phyloP scores from a whole-genome alignment of 176 grass and related monocot genomes.

The Paspalum notatum region DNA sequence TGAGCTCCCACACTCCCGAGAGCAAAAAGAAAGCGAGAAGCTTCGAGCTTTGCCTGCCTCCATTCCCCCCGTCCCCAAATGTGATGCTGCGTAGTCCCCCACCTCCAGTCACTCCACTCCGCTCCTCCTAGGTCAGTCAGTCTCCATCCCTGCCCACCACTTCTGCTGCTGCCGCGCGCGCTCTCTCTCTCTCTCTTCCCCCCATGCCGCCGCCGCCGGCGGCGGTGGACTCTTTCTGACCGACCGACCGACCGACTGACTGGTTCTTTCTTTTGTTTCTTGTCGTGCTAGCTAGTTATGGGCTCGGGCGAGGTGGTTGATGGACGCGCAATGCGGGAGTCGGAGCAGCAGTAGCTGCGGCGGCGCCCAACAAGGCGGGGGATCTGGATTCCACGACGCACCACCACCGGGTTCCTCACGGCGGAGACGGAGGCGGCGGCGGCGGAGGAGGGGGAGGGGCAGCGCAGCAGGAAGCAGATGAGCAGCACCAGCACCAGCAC shows the following conservation, averaged over 20 bases:
- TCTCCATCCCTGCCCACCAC: conserved; percentile 43
- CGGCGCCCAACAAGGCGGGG: conserved; percentile 47
- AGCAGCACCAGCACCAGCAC: conserved; percentile 39
- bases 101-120: conserved; percentile 49
- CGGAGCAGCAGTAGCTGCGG: conserved; percentile 49
- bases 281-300: conserved; percentile 59
- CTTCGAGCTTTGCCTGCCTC: conserved; percentile 30
- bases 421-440: conserved; percentile 45
- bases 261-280: conserved; percentile 17
- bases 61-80: too few relatives aligned
- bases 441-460: conserved; percentile 5
- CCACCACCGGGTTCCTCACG: conserved; percentile 57
- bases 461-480: conserved; percentile 39
- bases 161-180: neutral
- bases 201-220: conserved; percentile 17
- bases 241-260: conserved; percentile 19
- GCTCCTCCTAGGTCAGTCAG: conserved; percentile 50
- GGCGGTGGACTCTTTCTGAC: neutral
- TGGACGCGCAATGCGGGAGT: conserved; percentile 56
- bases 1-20: conserved; percentile 33
- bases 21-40: conserved; percentile 26
- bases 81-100: too few relatives aligned
- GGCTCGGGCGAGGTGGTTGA: conserved; percentile 77
- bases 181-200: neutral
- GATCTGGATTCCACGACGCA: conserved; percentile 99